A percentile compares a stretch with the other conserved stretches of the same genome.
Evolutionary conservation across 352 stramenopile species (phyloP).

Genomic region (Phytophthora chlamydospora): DNA sequence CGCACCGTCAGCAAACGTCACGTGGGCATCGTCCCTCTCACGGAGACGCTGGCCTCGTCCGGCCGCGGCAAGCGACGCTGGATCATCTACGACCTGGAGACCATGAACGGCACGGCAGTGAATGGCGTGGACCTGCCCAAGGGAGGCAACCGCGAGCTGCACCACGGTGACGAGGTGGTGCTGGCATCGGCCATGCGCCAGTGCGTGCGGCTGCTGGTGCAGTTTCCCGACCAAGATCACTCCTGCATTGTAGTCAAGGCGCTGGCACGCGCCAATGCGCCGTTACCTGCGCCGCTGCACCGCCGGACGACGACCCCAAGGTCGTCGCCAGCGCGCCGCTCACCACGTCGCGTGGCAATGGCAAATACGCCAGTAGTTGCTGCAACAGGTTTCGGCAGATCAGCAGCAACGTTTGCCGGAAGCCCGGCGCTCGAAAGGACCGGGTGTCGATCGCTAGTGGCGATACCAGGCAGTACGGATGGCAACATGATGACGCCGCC

Average conservation of each 20-base stretch:
- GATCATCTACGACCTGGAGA: constrained; percentile 82
- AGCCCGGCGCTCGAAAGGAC: constrained; percentile 25
- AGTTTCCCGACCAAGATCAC: constrained; percentile 48
- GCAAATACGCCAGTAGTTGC: constrained; percentile 11
- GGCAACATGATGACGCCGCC: constrained; percentile 18
- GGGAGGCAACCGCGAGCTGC: constrained; percentile 64
- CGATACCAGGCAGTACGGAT: constrained; percentile 16
- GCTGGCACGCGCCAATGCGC: constrained; percentile 14
- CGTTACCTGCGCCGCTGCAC: constrained; percentile 18
- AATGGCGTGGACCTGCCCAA: constrained; percentile 68
- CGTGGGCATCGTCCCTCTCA: constrained; percentile 61
- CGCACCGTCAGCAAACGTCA: constrained; percentile 82
- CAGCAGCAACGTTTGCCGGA: constrained; percentile 17
- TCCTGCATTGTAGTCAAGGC: constrained; percentile 53
- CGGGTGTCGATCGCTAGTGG: constrained; percentile 17
- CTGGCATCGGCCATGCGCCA: constrained; percentile 71
- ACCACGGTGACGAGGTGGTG: constrained; percentile 72
- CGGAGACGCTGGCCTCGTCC: constrained; percentile 18
- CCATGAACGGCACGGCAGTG: constrained; percentile 81
- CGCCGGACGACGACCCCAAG: constrained; percentile 2
- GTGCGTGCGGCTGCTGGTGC: constrained; percentile 57
- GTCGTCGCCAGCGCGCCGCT: constrained; percentile 15
- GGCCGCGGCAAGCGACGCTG: constrained; percentile 41
- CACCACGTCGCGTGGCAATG: constrained; percentile 26
- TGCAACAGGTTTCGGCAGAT: constrained; percentile 21